Conservation (phyloP, 1,139 yeast species). For the Candida sojae region DNA sequence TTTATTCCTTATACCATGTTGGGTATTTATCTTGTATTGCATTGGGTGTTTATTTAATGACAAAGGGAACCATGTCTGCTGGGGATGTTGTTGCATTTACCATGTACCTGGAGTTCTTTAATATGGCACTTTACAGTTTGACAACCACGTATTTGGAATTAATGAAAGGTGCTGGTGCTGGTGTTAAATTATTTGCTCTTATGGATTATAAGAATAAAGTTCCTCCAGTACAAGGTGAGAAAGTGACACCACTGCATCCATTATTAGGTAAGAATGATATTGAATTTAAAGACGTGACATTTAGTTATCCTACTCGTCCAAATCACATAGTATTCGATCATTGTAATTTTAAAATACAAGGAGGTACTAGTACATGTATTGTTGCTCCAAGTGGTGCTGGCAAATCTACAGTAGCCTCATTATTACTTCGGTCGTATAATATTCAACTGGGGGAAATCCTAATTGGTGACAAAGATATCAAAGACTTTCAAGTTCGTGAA, state of each 20-base stretch:
- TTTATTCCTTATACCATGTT: slow-evolving; percentile 45
- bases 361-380: slow-evolving; percentile 81
- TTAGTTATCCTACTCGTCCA: slow-evolving; percentile 89
- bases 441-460: slow-evolving; percentile 56
- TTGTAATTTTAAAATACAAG: slow-evolving; percentile 58
- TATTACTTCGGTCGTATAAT: slow-evolving; percentile 71
- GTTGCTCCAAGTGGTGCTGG: slow-evolving; percentile 96
- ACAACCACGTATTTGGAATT: slow-evolving; percentile 55
- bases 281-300: slow-evolving; percentile 64
- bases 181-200: slow-evolving; percentile 47
- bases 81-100: slow-evolving; percentile 52
- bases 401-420: slow-evolving; percentile 78
- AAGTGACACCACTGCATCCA: slow-evolving; percentile 23
- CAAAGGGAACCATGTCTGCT: slow-evolving; percentile 45
- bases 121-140: slow-evolving; percentile 50
- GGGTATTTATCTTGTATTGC: slow-evolving; percentile 50
- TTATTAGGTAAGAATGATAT: slow-evolving; percentile 56
- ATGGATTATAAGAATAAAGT: slow-evolving; percentile 48
- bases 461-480: slow-evolving; percentile 68
- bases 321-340: slow-evolving; percentile 66
- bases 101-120: slow-evolving; percentile 52
- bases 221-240: slow-evolving; percentile 43
- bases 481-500: slow-evolving; percentile 66
- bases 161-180: slow-evolving; percentile 60
- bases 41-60: slow-evolving; percentile 45